Conservation (phyloP, 139 green algal species). For the Picochlorum sp. region DNA sequence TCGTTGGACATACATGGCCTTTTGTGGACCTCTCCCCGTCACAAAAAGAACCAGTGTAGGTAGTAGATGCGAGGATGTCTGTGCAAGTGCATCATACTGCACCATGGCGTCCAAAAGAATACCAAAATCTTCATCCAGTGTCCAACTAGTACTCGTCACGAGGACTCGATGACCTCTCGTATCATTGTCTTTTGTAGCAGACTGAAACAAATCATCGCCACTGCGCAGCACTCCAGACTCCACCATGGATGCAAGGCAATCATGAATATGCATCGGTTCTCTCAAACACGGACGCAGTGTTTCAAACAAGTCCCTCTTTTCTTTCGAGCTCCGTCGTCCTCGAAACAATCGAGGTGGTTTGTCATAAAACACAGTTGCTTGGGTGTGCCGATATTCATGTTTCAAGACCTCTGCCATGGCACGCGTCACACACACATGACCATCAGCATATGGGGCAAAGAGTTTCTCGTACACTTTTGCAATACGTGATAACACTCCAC, state of each 20-base stretch:
- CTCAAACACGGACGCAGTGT: no score
- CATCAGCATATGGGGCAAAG: constrained; percentile 38
- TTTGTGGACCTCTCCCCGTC: constrained; percentile 78
- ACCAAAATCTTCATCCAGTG: constrained; percentile 93
- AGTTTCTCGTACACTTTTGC: constrained; percentile 51
- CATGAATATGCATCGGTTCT: constrained; percentile 20
- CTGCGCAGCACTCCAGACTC: constrained; percentile 22
- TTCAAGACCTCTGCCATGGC: constrained; percentile 75
- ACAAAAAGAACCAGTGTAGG: constrained; percentile 39
- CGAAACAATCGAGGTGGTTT: constrained; percentile 34
- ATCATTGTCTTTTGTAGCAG: not conserved
- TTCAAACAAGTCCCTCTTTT: no score
- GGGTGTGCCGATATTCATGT: constrained; percentile 49
- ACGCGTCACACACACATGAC: constrained; percentile 76
- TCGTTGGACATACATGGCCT: constrained; percentile 49
- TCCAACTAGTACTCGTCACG: constrained; percentile 95
- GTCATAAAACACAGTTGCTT: constrained; percentile 83
- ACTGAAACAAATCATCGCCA: not conserved
- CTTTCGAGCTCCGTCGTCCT: no score
- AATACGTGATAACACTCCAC: constrained; percentile 49
- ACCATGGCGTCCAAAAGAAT: constrained; percentile 71
- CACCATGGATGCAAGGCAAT: constrained; percentile 15
- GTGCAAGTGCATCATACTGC: constrained; percentile 18
- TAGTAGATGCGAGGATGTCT: not conserved
- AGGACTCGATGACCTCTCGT: constrained; percentile 65